phyloP scores from a whole-genome alignment of 1,284 basidiomycete species.

The Cryptococcus sp. region DNA sequence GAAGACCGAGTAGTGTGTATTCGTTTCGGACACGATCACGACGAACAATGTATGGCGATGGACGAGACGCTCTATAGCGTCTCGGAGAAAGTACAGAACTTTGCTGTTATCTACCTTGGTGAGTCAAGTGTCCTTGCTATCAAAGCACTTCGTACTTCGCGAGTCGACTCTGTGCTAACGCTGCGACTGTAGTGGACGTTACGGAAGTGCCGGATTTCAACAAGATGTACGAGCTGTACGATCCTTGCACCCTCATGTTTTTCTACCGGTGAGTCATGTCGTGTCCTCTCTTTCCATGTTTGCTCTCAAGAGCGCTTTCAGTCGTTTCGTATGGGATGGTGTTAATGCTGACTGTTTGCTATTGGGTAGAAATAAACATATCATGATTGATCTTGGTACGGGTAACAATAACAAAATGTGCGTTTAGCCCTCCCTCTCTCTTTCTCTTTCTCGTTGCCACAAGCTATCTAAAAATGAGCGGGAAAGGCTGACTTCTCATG shows the following conservation, averaged over 20 bases:
- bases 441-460: background rate
- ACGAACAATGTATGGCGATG: constrained; percentile 97
- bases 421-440: constrained; percentile 43
- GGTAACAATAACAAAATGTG: constrained; percentile 99
- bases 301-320: background rate
- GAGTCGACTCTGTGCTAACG: too few species aligned
- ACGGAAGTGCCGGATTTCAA: constrained; percentile 99
- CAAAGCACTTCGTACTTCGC: too few species aligned
- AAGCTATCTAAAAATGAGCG: background rate
- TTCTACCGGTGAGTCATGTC: constrained; percentile 74
- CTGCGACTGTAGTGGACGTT: constrained; percentile 67
- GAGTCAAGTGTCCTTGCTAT: constrained; percentile 9
- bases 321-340: background rate
- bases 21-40: constrained; percentile 94
- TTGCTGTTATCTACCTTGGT: constrained; percentile 88
- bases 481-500: background rate
- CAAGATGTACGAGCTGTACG: constrained; percentile 77
- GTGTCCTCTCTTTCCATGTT: background rate
- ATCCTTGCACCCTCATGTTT: constrained; percentile 96
- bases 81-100: constrained; percentile 96
- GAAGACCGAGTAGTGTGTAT: constrained; percentile 95
- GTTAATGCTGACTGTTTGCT: background rate
- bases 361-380: constrained; percentile 86
- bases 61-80: constrained; percentile 94
- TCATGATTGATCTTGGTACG: constrained; percentile 99